Evolutionary conservation across 306 rosid genomes (phyloP), one percentile per base, ranked within the genome.

Genomic region (Hippophae gyantsensis): DNA sequence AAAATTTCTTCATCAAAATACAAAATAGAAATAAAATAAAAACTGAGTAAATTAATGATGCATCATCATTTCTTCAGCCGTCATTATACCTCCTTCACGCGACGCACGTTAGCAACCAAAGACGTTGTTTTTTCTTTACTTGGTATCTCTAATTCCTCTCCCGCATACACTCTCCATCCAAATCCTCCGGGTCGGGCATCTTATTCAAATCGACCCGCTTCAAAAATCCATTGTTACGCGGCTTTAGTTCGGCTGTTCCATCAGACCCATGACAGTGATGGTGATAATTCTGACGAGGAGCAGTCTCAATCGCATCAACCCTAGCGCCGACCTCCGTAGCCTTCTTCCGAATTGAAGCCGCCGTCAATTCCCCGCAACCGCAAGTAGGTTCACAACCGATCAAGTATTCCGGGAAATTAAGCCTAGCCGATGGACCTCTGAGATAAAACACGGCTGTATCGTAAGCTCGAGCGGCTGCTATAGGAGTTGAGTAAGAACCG

Each of bases 401-500:
- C 0, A 88, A 43, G 4, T 79, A 69, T 47, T 89, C 97, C 0
- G 99, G 99, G 61, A 93, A 93, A 67, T 93, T 93, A 42, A 93
- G 95, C 13, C 95, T 67, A 2, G 99, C 99, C 0, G 95, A 79
- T 0, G 99, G 97, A 6, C 99, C 99, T 23, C 99, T 66, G 46
- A 93, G 76, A 52, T 81, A 81, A 43, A 88, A 93, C 1, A 93
- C 97, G 13, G 99, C 99, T 23, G 99, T 89, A 72, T 93, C 99
- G 75, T 93, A 93, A 3, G 99, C 99, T 5, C 99, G 55, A 1
- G 99, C 99, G 32, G 99, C 99, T 42, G 99, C 99, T 6, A 93
- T 76, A 0, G 99, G 90, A 1, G 99, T 86, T 10, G 97, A 84
- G 75, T 93, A 93, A 0, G 99, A 93, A 52, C 99, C 99, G 13